Conservation (phyloP, 2,329 filamentous ascomycete genomes). For the Venturia asperata region DNA sequence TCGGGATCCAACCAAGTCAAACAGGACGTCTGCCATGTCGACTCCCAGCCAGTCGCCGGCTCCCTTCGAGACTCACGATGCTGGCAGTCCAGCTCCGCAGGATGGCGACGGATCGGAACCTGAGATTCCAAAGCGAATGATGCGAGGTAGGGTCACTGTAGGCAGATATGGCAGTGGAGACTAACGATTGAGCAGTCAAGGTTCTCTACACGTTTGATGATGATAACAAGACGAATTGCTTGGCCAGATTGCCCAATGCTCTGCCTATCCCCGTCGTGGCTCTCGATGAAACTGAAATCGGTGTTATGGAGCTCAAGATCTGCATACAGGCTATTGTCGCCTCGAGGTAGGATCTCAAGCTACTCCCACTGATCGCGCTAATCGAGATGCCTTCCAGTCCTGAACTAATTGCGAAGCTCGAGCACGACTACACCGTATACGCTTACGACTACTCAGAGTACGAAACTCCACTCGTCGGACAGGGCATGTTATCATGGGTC, state of each 20-base stretch:
- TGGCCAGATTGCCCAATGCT: constrained; percentile 75
- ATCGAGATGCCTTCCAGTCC: constrained; percentile 51
- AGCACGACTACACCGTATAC: constrained; percentile 91
- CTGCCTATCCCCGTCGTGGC: constrained; percentile 73
- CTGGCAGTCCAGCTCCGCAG: not conserved
- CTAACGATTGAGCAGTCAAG: constrained; percentile 60
- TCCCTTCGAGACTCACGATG: constrained; percentile 1
- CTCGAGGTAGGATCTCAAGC: constrained; percentile 44
- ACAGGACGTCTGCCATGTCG: not conserved
- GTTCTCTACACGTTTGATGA: constrained; percentile 94
- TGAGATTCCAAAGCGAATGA: constrained; percentile 16
- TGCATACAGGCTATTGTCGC: constrained; percentile 76
- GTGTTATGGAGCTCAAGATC: constrained; percentile 76
- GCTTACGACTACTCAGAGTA: constrained; percentile 94
- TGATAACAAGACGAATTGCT: constrained; percentile 78
- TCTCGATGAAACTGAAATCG: constrained; percentile 77
- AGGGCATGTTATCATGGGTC: constrained; percentile 87
- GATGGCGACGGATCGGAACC: constrained; percentile 7
- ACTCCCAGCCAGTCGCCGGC: not conserved
- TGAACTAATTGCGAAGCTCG: constrained; percentile 67
- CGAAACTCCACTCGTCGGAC: constrained; percentile 85
- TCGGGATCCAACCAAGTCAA: not conserved
- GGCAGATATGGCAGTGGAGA: not conserved
- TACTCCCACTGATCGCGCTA: not conserved
- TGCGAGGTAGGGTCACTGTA: constrained; percentile 15